A percentile compares a stretch with the other conserved stretches of the same genome.
Evolutionary conservation across 331 rosid species (phyloP).

Genomic region (Pyracantha coccinea): DNA sequence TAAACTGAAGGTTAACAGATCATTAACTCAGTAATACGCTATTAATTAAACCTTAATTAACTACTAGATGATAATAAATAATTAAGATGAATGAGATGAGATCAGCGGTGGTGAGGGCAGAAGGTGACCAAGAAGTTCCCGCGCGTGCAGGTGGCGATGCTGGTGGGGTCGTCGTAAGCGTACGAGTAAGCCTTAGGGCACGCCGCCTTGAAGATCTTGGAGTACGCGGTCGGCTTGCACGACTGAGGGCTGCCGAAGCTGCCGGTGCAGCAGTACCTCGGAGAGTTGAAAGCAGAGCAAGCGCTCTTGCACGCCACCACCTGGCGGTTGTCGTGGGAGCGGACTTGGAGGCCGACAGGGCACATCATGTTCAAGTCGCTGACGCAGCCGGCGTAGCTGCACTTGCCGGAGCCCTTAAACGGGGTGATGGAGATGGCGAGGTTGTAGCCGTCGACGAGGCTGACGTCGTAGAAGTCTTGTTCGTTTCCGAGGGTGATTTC

Average conservation of each 20-base stretch:
- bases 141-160: conserved; percentile 72
- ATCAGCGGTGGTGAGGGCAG: conserved; percentile 60
- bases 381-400: conserved; percentile 83
- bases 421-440: conserved; percentile 73
- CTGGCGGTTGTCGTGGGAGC: conserved; percentile 41
- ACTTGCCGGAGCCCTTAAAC: conserved; percentile 60
- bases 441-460: conserved; percentile 89
- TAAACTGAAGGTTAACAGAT: neutral
- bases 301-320: conserved; percentile 92
- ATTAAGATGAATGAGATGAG: neutral
- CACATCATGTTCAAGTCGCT: conserved; percentile 86
- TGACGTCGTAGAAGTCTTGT: conserved; percentile 87
- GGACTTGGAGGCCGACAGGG: conserved; percentile 78
- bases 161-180: conserved; percentile 94
- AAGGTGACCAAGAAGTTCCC: conserved; percentile 73
- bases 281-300: conserved; percentile 76
- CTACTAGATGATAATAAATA: neutral
- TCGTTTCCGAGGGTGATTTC: conserved; percentile 82
- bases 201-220: conserved; percentile 74
- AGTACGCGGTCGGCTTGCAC: conserved; percentile 82
- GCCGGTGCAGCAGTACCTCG: conserved; percentile 86
- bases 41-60: neutral
- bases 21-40: neutral
- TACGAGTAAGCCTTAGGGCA: conserved; percentile 87
- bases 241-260: conserved; percentile 70